Conservation (phyloP, 169 alveolate species). For the Babesia gibsoni region DNA sequence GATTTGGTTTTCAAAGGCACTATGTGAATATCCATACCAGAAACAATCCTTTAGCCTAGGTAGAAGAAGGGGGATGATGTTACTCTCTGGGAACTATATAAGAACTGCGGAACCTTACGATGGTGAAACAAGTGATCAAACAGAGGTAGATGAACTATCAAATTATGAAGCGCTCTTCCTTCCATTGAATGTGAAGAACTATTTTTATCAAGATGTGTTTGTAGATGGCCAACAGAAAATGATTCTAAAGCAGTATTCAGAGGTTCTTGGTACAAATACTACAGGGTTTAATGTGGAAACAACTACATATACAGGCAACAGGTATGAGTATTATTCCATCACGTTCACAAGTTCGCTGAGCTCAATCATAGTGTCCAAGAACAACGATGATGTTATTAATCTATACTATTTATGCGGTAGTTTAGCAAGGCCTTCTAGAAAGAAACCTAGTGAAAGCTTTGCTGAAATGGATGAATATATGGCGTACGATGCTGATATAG, state of each 20-base stretch:
- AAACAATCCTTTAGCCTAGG: no score
- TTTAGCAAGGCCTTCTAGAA: neutral
- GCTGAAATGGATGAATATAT: no score
- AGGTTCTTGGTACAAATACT: neutral
- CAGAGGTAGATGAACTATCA: no score
- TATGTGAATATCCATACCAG: no score
- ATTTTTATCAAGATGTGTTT: neutral
- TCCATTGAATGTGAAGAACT: neutral
- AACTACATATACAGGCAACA: neutral
- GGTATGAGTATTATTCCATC: neutral
- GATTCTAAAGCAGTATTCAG: neutral
- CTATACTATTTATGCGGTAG: neutral
- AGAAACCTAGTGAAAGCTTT: neutral
- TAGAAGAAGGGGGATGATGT: no score
- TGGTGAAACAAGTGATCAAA: no score
- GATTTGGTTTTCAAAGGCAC: no score
- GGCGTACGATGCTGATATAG: neutral
- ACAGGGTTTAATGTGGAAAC: neutral
- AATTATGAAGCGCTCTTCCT: neutral
- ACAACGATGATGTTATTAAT: neutral
- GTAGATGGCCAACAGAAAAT: neutral
- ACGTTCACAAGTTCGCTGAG: neutral
- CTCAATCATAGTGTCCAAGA: neutral
- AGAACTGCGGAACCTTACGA: no score
- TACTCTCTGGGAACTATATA: no score